phyloP scores from a whole-genome alignment of 2,329 filamentous ascomycete genomes.

The Fusarium caatingaense region DNA sequence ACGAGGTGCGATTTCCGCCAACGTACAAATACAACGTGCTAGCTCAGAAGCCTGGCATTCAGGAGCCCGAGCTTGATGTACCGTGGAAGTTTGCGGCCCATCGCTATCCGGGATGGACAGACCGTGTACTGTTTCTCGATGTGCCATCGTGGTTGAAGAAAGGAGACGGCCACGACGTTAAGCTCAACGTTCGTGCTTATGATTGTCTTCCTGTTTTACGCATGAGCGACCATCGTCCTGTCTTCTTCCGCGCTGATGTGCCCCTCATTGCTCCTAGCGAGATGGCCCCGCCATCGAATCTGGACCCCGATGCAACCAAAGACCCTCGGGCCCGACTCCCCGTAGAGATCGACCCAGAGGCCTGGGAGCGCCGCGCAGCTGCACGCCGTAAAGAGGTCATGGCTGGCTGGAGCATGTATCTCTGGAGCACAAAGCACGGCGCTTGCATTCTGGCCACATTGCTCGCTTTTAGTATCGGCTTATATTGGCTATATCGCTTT shows the following conservation, averaged over 20 bases:
- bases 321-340: conserved; percentile 62
- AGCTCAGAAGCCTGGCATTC: conserved; percentile 48
- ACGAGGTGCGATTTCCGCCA: conserved; percentile 81
- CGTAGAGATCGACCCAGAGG: conserved; percentile 64
- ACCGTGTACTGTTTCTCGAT: conserved; percentile 84
- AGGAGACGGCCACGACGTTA: conserved; percentile 28
- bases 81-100: conserved; percentile 72
- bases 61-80: conserved; percentile 45
- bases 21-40: conserved; percentile 86
- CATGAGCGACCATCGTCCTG: conserved; percentile 90
- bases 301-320: conserved; percentile 37
- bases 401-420: conserved; percentile 65
- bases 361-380: conserved; percentile 63
- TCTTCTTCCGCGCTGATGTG: conserved; percentile 76
- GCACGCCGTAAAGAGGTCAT: conserved; percentile 60
- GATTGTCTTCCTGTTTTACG: conserved; percentile 79
- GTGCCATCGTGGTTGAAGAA: conserved; percentile 63
- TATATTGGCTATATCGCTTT: conserved; percentile 56
- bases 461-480: conserved; percentile 55
- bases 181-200: conserved; percentile 72
- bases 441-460: conserved; percentile 59
- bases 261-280: conserved; percentile 64
- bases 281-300: conserved; percentile 51
- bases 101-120: conserved; percentile 93
- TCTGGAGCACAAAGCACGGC: conserved; percentile 66